Evolutionary conservation across 1,284 basidiomycete genomes (phyloP), one percentile per base, ranked within the genome.

Genomic region (Irpex sp.): DNA sequence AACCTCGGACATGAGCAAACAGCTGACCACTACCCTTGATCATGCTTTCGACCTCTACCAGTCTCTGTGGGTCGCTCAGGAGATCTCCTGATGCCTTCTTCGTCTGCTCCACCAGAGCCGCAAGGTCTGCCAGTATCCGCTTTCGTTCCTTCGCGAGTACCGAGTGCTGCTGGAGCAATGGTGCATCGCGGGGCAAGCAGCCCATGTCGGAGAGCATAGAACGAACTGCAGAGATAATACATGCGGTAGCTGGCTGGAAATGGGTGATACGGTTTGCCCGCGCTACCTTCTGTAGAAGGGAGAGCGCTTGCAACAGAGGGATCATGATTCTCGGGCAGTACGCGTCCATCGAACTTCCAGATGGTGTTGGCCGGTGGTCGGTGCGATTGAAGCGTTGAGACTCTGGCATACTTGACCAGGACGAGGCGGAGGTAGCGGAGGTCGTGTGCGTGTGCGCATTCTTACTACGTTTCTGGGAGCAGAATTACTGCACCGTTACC

Each of bases 171-270:
- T 83, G 83, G 36, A 98, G 82, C 11, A 92, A 77, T 0, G 83
- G 80, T 0, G 94, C 90, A 65, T 97, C 93, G 62, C 94, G 90
- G 39, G 88, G 88, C 31, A 98, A 81, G 66, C 95, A 97, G 65
- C 93, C 93, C 11, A 94, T 90, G 8, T 91, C 86, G 31, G 89
- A 86, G 49, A 99, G 83, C 15, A 97, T 89, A 26, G 90, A 87
- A n/a, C 97, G 91, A 46, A 99, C 94, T 60, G 94, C 94, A 3
- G 94, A 95, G 69, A 99, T 97, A 67, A 98, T 92, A 72, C 90
- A 95, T 5, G 90, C 90, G 1, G 91, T 90, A 2, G 90, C 88
- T 17, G 91, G 90, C 70, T 92, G 89, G 69, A 92, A 95, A 75
- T 95, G 94, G 0, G 87, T 77, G n/a, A 87, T 77, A 35, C 93